Conservation (phyloP, 2,329 filamentous ascomycete genomes). For the Diaporthe velutina region DNA sequence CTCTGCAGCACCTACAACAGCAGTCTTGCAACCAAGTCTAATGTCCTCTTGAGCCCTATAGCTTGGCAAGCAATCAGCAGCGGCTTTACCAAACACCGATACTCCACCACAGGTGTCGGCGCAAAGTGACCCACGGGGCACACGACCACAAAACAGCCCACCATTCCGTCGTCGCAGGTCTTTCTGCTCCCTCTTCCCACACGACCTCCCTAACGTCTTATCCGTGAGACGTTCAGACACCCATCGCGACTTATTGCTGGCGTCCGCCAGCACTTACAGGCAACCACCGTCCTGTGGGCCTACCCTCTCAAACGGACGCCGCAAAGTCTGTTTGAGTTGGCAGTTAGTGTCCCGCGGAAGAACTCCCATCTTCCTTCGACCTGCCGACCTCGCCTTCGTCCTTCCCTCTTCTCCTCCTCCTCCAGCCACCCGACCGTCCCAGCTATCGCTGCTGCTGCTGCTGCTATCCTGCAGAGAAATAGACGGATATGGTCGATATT, state of each 20-base stretch:
- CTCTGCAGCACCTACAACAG: not conserved
- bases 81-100: constrained; percentile 71
- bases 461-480: constrained; percentile 42
- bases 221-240: constrained; percentile 71
- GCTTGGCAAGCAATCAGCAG: not conserved
- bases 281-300: constrained; percentile 84
- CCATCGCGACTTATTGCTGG: constrained; percentile 77
- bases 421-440: constrained; percentile 42
- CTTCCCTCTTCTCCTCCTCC: constrained; percentile 40
- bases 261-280: constrained; percentile 82
- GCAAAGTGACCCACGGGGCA: constrained; percentile 66
- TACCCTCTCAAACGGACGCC: constrained; percentile 96
- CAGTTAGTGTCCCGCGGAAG: constrained; percentile 95
- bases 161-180: constrained; percentile 87
- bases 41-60: not conserved
- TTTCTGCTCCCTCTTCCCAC: constrained; percentile 86
- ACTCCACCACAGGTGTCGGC: constrained; percentile 86
- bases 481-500: constrained; percentile 84
- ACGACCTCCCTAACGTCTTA: constrained; percentile 92
- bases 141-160: constrained; percentile 76
- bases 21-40: not conserved
- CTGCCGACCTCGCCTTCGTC: constrained; percentile 30
- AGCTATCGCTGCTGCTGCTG: constrained; percentile 41
- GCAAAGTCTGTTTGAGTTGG: constrained; percentile 95
- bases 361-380: constrained; percentile 50